Percentiles rank a stretch among this genome's conserved stretches.
Evolutionary conservation across 495 filamentous ascomycete genomes (phyloP).

Genomic region (Penicillium subrubescens): DNA sequence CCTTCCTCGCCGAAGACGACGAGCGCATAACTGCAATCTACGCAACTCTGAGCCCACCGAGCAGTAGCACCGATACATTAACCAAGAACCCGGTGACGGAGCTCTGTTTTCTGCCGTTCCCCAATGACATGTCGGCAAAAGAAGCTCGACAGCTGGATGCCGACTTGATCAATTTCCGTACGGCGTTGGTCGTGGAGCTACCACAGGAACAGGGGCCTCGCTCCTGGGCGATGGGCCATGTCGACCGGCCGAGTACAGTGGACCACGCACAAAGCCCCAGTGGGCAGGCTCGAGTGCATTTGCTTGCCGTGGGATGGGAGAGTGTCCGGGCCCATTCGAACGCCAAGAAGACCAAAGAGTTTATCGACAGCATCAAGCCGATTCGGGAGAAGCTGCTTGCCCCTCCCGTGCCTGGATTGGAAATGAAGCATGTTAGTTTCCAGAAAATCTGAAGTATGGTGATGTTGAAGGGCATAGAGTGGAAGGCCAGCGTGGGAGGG

Average conservation of each 20-base stretch:
- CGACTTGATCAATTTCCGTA: constrained; percentile 37
- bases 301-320: constrained; percentile 55
- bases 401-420: constrained; percentile 37
- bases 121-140: constrained; percentile 25
- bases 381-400: constrained; percentile 40
- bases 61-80: constrained; percentile 33
- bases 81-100: constrained; percentile 46
- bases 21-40: constrained; percentile 28
- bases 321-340: constrained; percentile 53
- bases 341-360: constrained; percentile 49
- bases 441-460: constrained; percentile 26
- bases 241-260: constrained; percentile 44
- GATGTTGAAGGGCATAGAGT: not conserved
- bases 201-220: constrained; percentile 34
- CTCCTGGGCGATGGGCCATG: constrained; percentile 48
- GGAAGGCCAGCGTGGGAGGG: not conserved
- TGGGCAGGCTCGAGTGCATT: constrained; percentile 40
- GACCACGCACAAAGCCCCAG: constrained; percentile 36
- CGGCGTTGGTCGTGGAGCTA: constrained; percentile 32
- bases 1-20: constrained; percentile 29
- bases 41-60: constrained; percentile 37
- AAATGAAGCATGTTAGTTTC: constrained; percentile 49
- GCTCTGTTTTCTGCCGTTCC: constrained; percentile 36
- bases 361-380: constrained; percentile 40
- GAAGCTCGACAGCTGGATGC: constrained; percentile 27